Evolutionary conservation across 169 alveolate genomes (phyloP).

Genomic region (Eimeria falciformis): DNA sequence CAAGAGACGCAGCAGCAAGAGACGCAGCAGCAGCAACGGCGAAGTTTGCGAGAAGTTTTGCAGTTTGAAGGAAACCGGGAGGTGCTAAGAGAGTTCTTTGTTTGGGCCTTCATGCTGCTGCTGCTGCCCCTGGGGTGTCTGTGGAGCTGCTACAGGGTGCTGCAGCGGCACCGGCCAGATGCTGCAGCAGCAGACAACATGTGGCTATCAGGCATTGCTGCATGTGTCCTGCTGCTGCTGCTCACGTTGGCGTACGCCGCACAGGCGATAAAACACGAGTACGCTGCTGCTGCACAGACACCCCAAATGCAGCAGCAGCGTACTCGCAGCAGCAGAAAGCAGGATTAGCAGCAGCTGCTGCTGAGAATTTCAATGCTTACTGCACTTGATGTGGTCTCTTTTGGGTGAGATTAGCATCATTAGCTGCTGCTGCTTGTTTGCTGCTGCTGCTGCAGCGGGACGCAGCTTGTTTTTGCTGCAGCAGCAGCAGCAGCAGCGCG

Average conservation of each 20-base stretch:
- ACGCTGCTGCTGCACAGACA: slow-evolving; percentile 11
- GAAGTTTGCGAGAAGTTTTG: not conserved
- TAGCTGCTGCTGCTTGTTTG: not conserved
- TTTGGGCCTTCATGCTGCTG: slow-evolving; percentile 47
- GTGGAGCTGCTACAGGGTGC: not conserved
- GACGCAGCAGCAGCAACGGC: slow-evolving; percentile 31
- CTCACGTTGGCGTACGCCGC: slow-evolving; percentile 22
- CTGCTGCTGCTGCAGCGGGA: slow-evolving; percentile 9
- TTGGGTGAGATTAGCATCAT: not conserved
- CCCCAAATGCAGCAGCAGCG: slow-evolving; percentile 12
- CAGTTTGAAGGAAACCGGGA: not conserved
- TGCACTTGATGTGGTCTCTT: too few relatives aligned
- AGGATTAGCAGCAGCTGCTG: slow-evolving; percentile 11
- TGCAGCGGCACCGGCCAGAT: slow-evolving; percentile 34
- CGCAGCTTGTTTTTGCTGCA: slow-evolving; percentile 12
- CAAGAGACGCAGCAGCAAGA: slow-evolving; percentile 26
- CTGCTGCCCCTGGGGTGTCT: slow-evolving; percentile 14
- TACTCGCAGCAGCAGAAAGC: slow-evolving; percentile 20
- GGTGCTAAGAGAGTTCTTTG: not conserved
- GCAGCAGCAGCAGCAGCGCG: slow-evolving; percentile 46
- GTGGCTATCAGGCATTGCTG: slow-evolving; percentile 9
- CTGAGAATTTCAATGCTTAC: not conserved
- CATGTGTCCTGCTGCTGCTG: slow-evolving; percentile 13
- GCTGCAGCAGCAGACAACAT: slow-evolving; percentile 63
- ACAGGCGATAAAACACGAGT: slow-evolving; percentile 21